Evolutionary conservation across 371 early-diverging fungal species (phyloP), one percentile per base, ranked within the genome.

Genomic region (Mucor mucedo): DNA sequence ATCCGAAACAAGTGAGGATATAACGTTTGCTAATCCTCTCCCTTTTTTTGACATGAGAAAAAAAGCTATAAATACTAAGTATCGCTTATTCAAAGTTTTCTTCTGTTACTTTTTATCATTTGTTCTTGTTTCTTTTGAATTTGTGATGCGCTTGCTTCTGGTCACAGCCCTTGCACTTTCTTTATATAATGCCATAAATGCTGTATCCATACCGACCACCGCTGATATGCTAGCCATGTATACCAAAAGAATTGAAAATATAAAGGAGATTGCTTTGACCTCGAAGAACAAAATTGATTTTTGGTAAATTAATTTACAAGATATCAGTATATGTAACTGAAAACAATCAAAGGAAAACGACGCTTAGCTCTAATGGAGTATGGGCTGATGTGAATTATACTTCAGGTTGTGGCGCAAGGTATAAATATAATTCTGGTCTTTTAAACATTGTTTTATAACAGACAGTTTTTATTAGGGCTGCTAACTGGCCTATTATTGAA

Each of bases 401-500:
- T 4, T 29, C 53, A 30, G 72, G 72, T 29, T 72, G 72, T 35
- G 54, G 16, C 3, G 68, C 69, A 28, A 60, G 68, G 68, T 67
- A 45, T 16, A 14, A 30, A 42, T 30, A 40, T 42, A 32, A 3
- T 6, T 42, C 7, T 41, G n/a, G 47, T 16, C 47, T 7, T n/a
- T 4, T 44, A 47, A 47, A 32, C 11, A 21, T 9, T 5, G 8
- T 8, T 21, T 6, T 27, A 47, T 27, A 14, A 27, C 8, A 35
- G 1, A 35, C 35, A 8, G 35, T 47, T 38, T 41, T 27, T 28
- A 16, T 35, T 57, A 73, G 76, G 56, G 41, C 30, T 32, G 63
- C 76, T 1, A 66, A 67, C 38, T 76, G 76, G 73, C 69, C 73
- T 3, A 69, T 69, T 30, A 42, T 30, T 32, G 40, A 35, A 35